Conservation (phyloP, 768 basidiomycete species). For the Panaeolus papilionaceus region DNA sequence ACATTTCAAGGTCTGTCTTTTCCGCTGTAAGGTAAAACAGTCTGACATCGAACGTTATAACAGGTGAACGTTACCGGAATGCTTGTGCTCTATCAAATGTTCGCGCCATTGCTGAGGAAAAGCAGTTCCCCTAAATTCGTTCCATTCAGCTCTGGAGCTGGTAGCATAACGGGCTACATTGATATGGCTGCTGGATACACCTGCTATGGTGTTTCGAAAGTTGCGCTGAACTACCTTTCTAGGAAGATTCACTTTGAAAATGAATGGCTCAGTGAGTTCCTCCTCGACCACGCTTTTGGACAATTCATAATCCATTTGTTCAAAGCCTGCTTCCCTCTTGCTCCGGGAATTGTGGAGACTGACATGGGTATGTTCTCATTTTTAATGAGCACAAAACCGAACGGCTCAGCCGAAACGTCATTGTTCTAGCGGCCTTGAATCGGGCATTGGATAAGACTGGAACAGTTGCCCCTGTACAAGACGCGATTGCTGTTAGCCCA, state of each 20-base stretch:
- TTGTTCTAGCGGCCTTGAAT: neutral
- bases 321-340: constrained; percentile 14
- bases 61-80: constrained; percentile 12
- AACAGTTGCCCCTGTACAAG: neutral
- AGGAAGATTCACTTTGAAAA: constrained; percentile 19
- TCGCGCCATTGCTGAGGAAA: neutral
- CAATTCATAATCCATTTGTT: neutral
- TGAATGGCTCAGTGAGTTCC: constrained; percentile 17
- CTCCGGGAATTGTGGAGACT: constrained; percentile 17
- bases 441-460: neutral
- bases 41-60: neutral
- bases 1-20: constrained; percentile 11
- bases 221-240: constrained; percentile 14
- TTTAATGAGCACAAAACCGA: neutral
- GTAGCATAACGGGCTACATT: constrained; percentile 9
- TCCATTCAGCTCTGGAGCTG: constrained; percentile 11
- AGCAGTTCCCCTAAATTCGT: constrained; percentile 12
- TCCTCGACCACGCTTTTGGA: neutral
- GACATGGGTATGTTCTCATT: constrained; percentile 17
- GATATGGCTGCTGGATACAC: constrained; percentile 6
- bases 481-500: neutral
- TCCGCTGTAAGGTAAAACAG: neutral
- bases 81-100: constrained; percentile 11
- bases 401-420: neutral
- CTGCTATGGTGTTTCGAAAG: constrained; percentile 4